A percentile compares a stretch with the other conserved stretches of the same genome.
phyloP scores from a whole-genome alignment of 2,329 filamentous ascomycete species.

The Atkinsonella hypoxylon region DNA sequence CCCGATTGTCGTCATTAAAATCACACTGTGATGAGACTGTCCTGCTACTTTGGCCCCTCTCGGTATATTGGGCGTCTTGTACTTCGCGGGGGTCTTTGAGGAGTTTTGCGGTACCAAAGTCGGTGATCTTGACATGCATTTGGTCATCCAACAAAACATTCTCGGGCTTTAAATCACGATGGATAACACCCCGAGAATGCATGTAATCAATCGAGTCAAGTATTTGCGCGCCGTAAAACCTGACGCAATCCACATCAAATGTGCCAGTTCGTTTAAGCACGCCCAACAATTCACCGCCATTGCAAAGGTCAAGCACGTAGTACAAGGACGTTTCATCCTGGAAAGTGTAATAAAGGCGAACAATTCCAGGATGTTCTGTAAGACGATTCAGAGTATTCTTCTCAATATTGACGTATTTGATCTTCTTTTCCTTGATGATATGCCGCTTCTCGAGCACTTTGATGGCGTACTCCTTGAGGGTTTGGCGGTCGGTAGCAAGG shows the following conservation, averaged over 20 bases:
- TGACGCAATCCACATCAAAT: slow-evolving; percentile 88
- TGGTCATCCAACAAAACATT: slow-evolving; percentile 91
- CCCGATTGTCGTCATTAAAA: slow-evolving; percentile 53
- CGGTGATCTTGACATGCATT: slow-evolving; percentile 97
- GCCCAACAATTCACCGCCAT: slow-evolving; percentile 80
- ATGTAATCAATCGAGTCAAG: slow-evolving; percentile 95
- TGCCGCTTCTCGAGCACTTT: slow-evolving; percentile 97
- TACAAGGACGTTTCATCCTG: slow-evolving; percentile 94
- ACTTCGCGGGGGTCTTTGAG: slow-evolving; percentile 35
- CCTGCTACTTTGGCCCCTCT: slow-evolving; percentile 18
- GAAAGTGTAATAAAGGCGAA: slow-evolving; percentile 96
- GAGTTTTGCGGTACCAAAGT: slow-evolving; percentile 97
- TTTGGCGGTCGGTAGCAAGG: slow-evolving; percentile 85
- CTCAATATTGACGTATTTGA: slow-evolving; percentile 99
- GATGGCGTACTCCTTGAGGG: slow-evolving; percentile 90
- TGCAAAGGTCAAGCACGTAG: slow-evolving; percentile 90
- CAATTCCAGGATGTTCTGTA: slow-evolving; percentile 92
- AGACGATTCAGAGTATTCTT: slow-evolving; percentile 94
- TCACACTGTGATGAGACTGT: slow-evolving; percentile 21
- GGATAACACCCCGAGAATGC: slow-evolving; percentile 92
- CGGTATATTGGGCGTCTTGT: slow-evolving; percentile 29
- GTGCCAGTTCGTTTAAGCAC: slow-evolving; percentile 89
- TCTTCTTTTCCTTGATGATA: slow-evolving; percentile 99
- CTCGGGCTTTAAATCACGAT: slow-evolving; percentile 92
- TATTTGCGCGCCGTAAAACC: slow-evolving; percentile 92